Evolutionary conservation across 2,329 filamentous ascomycete genomes (phyloP), one percentile per base, ranked within the genome.

Genomic region (Talaromyces sp.): DNA sequence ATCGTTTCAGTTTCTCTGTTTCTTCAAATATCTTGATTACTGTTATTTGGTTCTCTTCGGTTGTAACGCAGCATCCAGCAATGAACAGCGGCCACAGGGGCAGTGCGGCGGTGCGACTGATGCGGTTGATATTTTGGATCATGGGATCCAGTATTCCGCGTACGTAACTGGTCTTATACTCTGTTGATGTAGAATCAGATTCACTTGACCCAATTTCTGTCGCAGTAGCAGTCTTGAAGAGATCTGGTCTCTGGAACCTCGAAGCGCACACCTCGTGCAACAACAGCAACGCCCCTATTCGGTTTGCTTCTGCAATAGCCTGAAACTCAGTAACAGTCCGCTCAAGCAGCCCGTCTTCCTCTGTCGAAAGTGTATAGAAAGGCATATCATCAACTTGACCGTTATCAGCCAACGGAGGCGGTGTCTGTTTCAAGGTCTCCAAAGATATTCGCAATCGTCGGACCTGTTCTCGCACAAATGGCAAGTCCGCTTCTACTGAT

Each of bases 1-100:
- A 73, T 37, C 70, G 67, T 54, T 68, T 67, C 31, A 70, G 68
- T 8, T 65, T 64, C 25, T 73, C 68, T 0, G 69, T 57, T 3
- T 68, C 65, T 15, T 70, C 66, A 41, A 74, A 73, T 6, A 74
- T 60, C 15, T 65, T 68, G 65, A 73, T 61, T 3, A 70, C 71
- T 39, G 56, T 62, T 1, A 73, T 62, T 13, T 69, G 65, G 9
- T 73, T 67, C n/a, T 67, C 68, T 31, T 73, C 72, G 0, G 58
- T 56, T 10, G 33, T 62, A 15, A 68, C 68, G 62, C 72, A 73
- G 11, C 72, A 73, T 11, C 71, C 72, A 1, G 70, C 72, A 22
- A 74, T 50, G 27, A 74, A 74, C 1, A 74, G 66, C 7, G 72
- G 71, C 72, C 72, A 74, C 7, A 74, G 54, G 1, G 72, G 72